phyloP scores from a whole-genome alignment of 257 asterid genomes.

The Plantago major region DNA sequence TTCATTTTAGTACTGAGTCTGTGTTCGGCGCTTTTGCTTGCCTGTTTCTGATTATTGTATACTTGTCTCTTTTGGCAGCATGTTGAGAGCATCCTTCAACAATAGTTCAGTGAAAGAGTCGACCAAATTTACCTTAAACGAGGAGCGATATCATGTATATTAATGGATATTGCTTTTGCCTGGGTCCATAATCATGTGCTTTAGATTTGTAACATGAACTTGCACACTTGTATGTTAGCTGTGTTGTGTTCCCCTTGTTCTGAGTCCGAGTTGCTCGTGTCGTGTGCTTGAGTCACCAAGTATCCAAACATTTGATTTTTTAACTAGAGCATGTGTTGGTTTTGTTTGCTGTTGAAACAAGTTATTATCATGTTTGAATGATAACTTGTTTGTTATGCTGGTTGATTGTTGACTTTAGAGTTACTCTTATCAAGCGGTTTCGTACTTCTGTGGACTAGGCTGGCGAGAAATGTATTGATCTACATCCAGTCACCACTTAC shows the following conservation, averaged over 20 bases:
- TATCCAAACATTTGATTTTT: conserved; percentile 5
- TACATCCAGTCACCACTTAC: no score
- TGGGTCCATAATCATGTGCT: not conserved
- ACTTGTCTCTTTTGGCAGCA: conserved; percentile 27
- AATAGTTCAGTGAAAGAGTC: conserved; percentile 15
- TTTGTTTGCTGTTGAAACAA: not conserved
- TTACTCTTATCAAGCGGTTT: no score
- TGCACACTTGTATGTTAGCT: conserved; percentile 15
- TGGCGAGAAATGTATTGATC: no score
- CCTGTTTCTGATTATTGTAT: conserved; percentile 6
- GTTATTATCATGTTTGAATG: no score
- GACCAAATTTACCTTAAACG: conserved; percentile 16
- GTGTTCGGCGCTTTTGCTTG: no score
- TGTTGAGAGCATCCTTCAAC: conserved; percentile 18
- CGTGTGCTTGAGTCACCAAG: conserved; percentile 16
- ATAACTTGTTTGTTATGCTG: no score
- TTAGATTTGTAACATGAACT: conserved; percentile 4
- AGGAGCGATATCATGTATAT: conserved; percentile 27
- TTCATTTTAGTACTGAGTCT: no score
- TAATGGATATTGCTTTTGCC: conserved; percentile 8
- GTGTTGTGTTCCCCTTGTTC: conserved; percentile 15
- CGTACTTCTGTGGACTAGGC: no score
- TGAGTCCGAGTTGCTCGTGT: conserved; percentile 9
- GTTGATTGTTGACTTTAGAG: no score
- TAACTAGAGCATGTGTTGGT: not conserved